phyloP scores from a whole-genome alignment of 2,329 filamentous ascomycete genomes.

The Neofusicoccum sp. region DNA sequence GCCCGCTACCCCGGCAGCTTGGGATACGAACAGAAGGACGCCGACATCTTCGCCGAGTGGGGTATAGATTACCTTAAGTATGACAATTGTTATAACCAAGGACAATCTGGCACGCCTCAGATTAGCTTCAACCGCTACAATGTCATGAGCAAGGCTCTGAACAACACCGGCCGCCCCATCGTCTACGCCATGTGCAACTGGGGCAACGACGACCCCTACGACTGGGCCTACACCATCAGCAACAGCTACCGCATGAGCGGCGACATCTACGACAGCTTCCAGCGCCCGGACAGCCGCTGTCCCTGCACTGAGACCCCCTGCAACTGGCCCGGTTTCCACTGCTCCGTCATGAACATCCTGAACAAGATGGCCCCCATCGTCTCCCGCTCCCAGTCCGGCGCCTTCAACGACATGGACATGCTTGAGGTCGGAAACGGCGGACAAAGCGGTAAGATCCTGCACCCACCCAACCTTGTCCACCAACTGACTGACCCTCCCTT shows the following conservation, averaged over 20 bases:
- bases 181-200: conserved; percentile 52
- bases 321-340: conserved; percentile 47
- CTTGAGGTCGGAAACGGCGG: conserved; percentile 49
- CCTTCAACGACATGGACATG: conserved; percentile 51
- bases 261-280: conserved; percentile 49
- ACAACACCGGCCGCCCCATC: conserved; percentile 45
- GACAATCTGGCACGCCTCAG: conserved; percentile 48
- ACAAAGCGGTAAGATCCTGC: conserved; percentile 23
- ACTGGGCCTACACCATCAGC: conserved; percentile 48
- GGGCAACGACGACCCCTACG: conserved; percentile 49
- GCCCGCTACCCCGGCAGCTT: conserved; percentile 43
- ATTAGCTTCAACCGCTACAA: conserved; percentile 49
- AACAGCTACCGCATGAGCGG: conserved; percentile 49
- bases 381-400: conserved; percentile 42
- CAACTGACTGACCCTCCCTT: too few relatives aligned
- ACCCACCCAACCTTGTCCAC: too few relatives aligned
- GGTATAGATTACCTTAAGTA: conserved; percentile 48
- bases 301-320: conserved; percentile 45
- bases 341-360: conserved; percentile 51
- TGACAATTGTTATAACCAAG: conserved; percentile 58
- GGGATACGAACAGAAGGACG: conserved; percentile 54
- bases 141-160: conserved; percentile 49
- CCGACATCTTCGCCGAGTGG: conserved; percentile 52
- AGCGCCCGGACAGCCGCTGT: conserved; percentile 43
- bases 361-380: conserved; percentile 47